Evolutionary conservation across 805 yeast genomes (phyloP), one percentile per base, ranked within the genome.

Genomic region (Starmerella gropengiesseri): DNA sequence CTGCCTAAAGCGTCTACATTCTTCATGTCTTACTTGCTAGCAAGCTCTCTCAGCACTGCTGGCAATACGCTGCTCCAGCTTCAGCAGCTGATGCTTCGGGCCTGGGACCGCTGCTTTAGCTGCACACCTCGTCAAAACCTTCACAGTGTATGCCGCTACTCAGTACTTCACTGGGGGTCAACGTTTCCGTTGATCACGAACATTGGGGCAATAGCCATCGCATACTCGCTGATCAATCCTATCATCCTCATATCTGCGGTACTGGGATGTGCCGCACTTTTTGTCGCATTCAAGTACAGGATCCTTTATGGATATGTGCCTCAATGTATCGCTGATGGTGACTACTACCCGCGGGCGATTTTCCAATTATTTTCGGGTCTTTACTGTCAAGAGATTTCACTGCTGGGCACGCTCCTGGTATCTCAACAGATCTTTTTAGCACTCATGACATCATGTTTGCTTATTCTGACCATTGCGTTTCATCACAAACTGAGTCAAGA

Each of bases 1-100:
- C 66, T 87, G 27, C 95, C 95, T 0, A 81, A 81, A 55, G 81
- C 94, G 19, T 79, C 95, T 1, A 82, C 78, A 33, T 86, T 87
- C 56, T 87, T 86, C 62, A 78, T 78, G 58, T 81, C 87, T 3
- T 84, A 79, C 55, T 64, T 85, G 29, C 62, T 83, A 0, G 66
- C 86, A 26, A 78, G 81, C 60, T 89, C 94, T 0, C 63, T 86
- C 43, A 73, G 87, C 1, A 75, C 81, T 42, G 74, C 80, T 48
- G 94, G 94, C 0, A 75, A 74, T 44, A 76, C 76, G 46, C 66
- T 87, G 31, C 55, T 86, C 29, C 78, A 81, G 53, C 62, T 75
- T 14, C 71, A 68, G 41, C 71, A 68, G 16, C 65, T 86, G 31
- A 46, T 74, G 4, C 56, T 63, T 26, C 56, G 70, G 7, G 30